These are phyloP conservation scores for Chenopodium formosanum DNA, from an alignment of 148 eudicot genomes.

Conservation along the genomic window DNA sequence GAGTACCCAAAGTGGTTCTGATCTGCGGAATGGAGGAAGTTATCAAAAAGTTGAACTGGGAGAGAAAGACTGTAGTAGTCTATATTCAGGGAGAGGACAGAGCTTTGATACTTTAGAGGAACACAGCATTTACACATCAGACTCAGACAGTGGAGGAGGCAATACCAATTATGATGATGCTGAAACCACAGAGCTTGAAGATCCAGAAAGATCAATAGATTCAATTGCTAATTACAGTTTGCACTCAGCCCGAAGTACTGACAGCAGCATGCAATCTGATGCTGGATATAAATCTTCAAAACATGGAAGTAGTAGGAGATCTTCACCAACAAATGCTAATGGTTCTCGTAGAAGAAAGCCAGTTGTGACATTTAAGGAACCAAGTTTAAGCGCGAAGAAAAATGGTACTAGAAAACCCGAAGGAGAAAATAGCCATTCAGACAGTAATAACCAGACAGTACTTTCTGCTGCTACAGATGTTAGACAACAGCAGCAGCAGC, in stretches of 20 bases:
- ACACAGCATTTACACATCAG: constrained; percentile 23
- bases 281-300: constrained; percentile 25
- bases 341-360: constrained; percentile 31
- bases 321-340: constrained; percentile 20
- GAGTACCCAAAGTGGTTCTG: constrained; percentile 17
- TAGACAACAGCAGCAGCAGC: background rate
- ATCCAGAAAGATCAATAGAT: constrained; percentile 21
- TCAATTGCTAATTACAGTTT: background rate
- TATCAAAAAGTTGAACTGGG: background rate
- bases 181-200: constrained; percentile 20
- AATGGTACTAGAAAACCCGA: constrained; percentile 22
- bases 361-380: constrained; percentile 46
- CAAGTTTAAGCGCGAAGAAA: constrained; percentile 26
- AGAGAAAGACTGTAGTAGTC: constrained; percentile 12
- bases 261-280: constrained; percentile 27
- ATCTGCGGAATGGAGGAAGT: constrained; percentile 21
- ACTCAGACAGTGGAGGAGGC: constrained; percentile 22
- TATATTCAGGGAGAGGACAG: constrained; percentile 23
- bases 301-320: constrained; percentile 26
- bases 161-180: constrained; percentile 21
- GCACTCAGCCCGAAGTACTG: constrained; percentile 14
- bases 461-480: background rate
- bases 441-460: background rate
- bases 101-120: constrained; percentile 32
- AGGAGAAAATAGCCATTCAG: constrained; percentile 19